Conservation (phyloP, 352 stramenopile genomes). For the Pythium scleroteichum region DNA sequence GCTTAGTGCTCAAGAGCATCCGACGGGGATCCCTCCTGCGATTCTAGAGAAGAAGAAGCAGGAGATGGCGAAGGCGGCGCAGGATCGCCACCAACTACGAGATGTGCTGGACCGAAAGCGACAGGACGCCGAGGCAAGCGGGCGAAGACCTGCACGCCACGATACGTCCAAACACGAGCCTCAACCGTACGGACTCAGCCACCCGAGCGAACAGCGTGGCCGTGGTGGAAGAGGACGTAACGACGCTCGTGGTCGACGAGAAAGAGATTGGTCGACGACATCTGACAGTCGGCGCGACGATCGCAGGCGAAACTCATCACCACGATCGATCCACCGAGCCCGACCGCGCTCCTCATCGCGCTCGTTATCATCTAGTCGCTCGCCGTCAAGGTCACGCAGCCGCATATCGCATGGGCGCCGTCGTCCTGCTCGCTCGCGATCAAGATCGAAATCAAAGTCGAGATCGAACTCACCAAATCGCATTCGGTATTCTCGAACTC, state of each 20-base stretch:
- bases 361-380: slow-evolving; percentile 18
- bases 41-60: slow-evolving; percentile 92
- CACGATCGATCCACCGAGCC: slow-evolving; percentile 21
- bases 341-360: slow-evolving; percentile 3
- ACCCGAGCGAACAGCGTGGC: background rate
- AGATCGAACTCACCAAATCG: slow-evolving; percentile 12
- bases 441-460: background rate
- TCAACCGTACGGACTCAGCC: slow-evolving; percentile 19
- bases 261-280: slow-evolving; percentile 9
- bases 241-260: background rate
- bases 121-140: slow-evolving; percentile 18
- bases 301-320: slow-evolving; percentile 17
- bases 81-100: slow-evolving; percentile 60
- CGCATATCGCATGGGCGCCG: slow-evolving; percentile 19
- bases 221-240: background rate
- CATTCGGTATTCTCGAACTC: background rate
- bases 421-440: slow-evolving; percentile 26
- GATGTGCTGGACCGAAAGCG: slow-evolving; percentile 60
- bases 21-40: slow-evolving; percentile 82
- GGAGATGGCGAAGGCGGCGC: slow-evolving; percentile 68
- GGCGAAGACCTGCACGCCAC: no score
- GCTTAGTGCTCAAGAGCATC: slow-evolving; percentile 85
- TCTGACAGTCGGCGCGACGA: slow-evolving; percentile 19
- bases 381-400: slow-evolving; percentile 28
- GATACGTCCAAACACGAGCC: background rate